A percentile compares a stretch with the other conserved stretches of the same genome.
phyloP scores from a whole-genome alignment of 306 rosid species.

The Lathyrus tuberosus region DNA sequence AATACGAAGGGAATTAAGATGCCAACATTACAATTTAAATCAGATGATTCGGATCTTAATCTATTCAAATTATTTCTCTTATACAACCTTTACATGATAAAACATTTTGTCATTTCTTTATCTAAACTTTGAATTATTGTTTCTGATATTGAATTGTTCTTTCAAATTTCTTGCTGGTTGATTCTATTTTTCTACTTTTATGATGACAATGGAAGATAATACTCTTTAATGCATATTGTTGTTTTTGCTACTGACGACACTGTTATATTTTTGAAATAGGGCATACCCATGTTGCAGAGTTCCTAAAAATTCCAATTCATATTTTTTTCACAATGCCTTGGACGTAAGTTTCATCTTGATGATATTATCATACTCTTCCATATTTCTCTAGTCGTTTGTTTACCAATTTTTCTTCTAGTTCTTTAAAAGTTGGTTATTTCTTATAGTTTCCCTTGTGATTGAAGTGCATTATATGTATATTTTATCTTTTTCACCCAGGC shows the following conservation, averaged over 20 bases:
- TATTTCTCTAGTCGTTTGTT: slow-evolving; percentile 32
- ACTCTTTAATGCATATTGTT: slow-evolving; percentile 28
- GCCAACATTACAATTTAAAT: not conserved
- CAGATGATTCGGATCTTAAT: slow-evolving; percentile 1
- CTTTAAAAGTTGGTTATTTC: slow-evolving; percentile 16
- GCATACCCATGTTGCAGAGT: slow-evolving; percentile 98
- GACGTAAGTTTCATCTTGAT: slow-evolving; percentile 94
- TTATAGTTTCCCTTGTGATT: slow-evolving; percentile 29
- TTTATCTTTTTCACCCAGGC: slow-evolving; percentile 59
- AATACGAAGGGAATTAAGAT: not conserved
- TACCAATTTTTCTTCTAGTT: slow-evolving; percentile 22
- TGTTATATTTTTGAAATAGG: slow-evolving; percentile 59
- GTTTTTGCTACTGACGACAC: slow-evolving; percentile 37
- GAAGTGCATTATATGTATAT: slow-evolving; percentile 37
- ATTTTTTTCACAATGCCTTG: slow-evolving; percentile 99
- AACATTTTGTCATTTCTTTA: not conserved
- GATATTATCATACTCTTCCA: slow-evolving; percentile 42
- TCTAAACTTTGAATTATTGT: slow-evolving; percentile 32
- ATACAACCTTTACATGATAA: not conserved
- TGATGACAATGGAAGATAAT: slow-evolving; percentile 21
- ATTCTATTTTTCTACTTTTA: slow-evolving; percentile 3
- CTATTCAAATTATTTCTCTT: not conserved
- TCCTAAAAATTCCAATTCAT: slow-evolving; percentile 88
- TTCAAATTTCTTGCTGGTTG: slow-evolving; percentile 17
- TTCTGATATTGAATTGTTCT: not conserved